Base-by-base conservation (phyloP, 2,329 filamentous ascomycete species). In the Lachnellula suecica region DNA sequence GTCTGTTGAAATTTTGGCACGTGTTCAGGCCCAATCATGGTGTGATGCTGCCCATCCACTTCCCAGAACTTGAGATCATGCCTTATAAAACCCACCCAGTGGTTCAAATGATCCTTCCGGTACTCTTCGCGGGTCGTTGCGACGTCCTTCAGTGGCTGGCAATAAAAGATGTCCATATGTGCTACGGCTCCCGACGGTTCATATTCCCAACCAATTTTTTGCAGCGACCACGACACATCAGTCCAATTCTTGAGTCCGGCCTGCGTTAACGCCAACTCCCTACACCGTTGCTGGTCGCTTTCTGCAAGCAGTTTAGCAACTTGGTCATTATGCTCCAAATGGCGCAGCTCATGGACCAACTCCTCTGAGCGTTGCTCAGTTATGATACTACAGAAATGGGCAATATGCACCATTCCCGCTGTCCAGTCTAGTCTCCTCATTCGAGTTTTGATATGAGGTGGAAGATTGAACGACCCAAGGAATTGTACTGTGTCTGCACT, bases 21-120 rank as follows among this genome's bases (percentile, higher is more conserved):
- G 38, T 52, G 44, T 8, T 44, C 25, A 10, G 44, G 15, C 6
- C 50, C 44, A 43, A 52, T 42, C 50, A 52, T 52, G n/a, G 50
- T 52, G 24, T 52, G 47, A 44, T 52, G 50, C 23, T 23, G 25
- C 9, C 50, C 50, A 35, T 44, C 37, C 4, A 52, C 50, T 7
- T 47, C 44, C 24, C 44, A 38, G 35, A 52, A 52, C 15, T 27
- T 25, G 2, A 31, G n/a, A 15, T 42, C 25, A 8, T 6, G 6
- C 11, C 22, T 17, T 2, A 13, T n/a, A 22, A 52, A 52, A 9
- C 44, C 44, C 8, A 13, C 34, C 50, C 50, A 52, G n/a, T 38
- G n/a, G 23, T 24, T 52, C 13, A 52, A 35, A 20, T 37, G 11
- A 7, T 35, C 19, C 10, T 11, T 15, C 24, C 23, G 15, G 37